Conservation (phyloP, 495 filamentous ascomycete species). For the Penicillium chermesinum region DNA sequence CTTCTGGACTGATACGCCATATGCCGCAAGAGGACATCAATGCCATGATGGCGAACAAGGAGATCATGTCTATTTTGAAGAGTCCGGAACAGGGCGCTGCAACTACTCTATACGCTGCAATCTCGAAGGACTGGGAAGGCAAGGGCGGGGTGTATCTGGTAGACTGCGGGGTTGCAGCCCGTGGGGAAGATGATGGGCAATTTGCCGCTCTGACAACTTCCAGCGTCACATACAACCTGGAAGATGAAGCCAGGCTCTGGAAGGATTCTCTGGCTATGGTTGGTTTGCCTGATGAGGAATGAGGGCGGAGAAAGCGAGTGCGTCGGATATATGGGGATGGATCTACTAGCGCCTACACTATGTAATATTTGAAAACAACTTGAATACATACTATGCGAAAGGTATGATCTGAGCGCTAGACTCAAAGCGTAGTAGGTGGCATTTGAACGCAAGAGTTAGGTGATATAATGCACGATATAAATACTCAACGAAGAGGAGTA, state of each 20-base stretch:
- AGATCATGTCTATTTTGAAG: slow-evolving; percentile 27
- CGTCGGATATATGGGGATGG: too few relatives aligned
- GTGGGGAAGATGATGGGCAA: slow-evolving; percentile 8
- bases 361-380: too few relatives aligned
- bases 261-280: slow-evolving; percentile 41
- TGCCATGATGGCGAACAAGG: slow-evolving; percentile 11
- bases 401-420: too few relatives aligned
- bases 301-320: too few relatives aligned
- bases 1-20: slow-evolving; percentile 17
- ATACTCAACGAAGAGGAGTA: not conserved
- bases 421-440: too few relatives aligned
- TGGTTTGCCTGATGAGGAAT: slow-evolving; percentile 22
- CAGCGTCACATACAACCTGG: slow-evolving; percentile 30
- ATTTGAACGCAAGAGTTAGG: too few relatives aligned
- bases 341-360: too few relatives aligned
- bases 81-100: slow-evolving; percentile 32
- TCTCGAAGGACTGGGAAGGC: slow-evolving; percentile 30
- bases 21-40: slow-evolving; percentile 14
- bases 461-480: too few relatives aligned
- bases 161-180: slow-evolving; percentile 23
- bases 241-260: slow-evolving; percentile 40
- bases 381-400: too few relatives aligned
- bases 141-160: slow-evolving; percentile 44
- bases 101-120: slow-evolving; percentile 42
- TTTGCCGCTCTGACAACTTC: slow-evolving; percentile 23